Percentiles rank a stretch among this genome's conserved stretches.
These are phyloP conservation scores for Sporothrix euskadiensis DNA, from an alignment of 2,329 filamentous ascomycete genomes.

Conservation along the genomic window DNA sequence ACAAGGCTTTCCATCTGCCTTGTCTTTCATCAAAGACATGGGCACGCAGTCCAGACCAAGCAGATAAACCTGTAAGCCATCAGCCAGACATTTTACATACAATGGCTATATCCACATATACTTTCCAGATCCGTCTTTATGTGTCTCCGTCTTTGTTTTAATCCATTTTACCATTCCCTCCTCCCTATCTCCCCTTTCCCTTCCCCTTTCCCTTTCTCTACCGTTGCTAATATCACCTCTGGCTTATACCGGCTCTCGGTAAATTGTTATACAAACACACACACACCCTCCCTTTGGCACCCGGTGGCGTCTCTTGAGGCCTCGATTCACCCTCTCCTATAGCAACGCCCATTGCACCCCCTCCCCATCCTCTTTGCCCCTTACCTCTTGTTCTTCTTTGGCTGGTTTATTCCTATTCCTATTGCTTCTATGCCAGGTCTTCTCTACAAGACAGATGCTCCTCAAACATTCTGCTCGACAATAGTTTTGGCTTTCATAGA, in stretches of 20 bases:
- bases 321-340: not conserved
- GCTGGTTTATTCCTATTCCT: not conserved
- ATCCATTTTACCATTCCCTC: not conserved
- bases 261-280: slow-evolving; percentile 23
- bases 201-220: not conserved
- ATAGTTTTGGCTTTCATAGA: slow-evolving; percentile 19
- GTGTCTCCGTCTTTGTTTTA: not conserved
- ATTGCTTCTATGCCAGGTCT: slow-evolving; percentile 17
- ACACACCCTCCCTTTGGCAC: slow-evolving; percentile 16
- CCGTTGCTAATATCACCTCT: slow-evolving; percentile 1
- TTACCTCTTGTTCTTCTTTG: not conserved
- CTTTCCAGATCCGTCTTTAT: not conserved
- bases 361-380: not conserved
- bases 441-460: not conserved
- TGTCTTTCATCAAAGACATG: not conserved
- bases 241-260: slow-evolving; percentile 26
- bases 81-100: not conserved
- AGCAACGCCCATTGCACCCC: slow-evolving; percentile 1
- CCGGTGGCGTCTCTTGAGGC: not conserved
- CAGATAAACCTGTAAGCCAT: not conserved
- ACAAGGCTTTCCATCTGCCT: not conserved
- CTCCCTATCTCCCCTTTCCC: not conserved
- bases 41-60: not conserved
- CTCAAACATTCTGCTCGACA: not conserved
- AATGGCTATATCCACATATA: slow-evolving; percentile 4